Base-by-base conservation (phyloP, 768 basidiomycete genomes). In the Trametes maxima region DNA sequence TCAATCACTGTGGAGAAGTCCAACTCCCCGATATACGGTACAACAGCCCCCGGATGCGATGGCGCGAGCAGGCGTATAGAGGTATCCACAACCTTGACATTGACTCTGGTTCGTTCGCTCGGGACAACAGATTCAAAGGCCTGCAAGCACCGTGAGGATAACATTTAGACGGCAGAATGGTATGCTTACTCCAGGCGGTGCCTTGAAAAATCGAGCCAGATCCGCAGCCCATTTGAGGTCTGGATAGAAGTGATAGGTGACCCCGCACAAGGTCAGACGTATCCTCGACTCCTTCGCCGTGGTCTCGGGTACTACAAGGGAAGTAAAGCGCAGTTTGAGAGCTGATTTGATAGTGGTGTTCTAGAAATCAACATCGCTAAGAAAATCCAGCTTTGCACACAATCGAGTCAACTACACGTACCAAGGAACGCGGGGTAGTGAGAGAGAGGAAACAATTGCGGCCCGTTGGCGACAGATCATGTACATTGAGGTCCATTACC, bases 101-200 rank as follows among this genome's bases (percentile, higher is more conserved):
- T 77, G 24, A 98, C 74, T 12, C 79, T 77, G 6, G 94, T 98
- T 44, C 89, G 76, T 71, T 98, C 97, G 57, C 82, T 94, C 1
- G 97, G 97, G 16, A 94, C 85, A 13, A 97, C 94, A 22, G 93
- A 83, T 72, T 95, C 95, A 69, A 99, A 99, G 0, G 91, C 89
- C 94, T 86, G 61, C 2, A 39, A 50, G 35, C 6, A 37, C 49
- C 33, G 40, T 52, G 17, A 46, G 51, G 5, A 22, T 19, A 44
- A 45, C 44, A 17, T 48, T n/a, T 37, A 25, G 24, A 5, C n/a
- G 19, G 6, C 10, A 10, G 46, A 25, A 25, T 1, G 25, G 25
- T 54, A 53, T 11, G 80, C 90, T 63, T 74, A 95, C 96, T 21
- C 92, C 95, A 47, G 92, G 90, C 4, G 97, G 97, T 25, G 94